These are phyloP conservation scores for Hygrocybe coccinea DNA, from an alignment of 768 basidiomycete species.

Conservation along the genomic window DNA sequence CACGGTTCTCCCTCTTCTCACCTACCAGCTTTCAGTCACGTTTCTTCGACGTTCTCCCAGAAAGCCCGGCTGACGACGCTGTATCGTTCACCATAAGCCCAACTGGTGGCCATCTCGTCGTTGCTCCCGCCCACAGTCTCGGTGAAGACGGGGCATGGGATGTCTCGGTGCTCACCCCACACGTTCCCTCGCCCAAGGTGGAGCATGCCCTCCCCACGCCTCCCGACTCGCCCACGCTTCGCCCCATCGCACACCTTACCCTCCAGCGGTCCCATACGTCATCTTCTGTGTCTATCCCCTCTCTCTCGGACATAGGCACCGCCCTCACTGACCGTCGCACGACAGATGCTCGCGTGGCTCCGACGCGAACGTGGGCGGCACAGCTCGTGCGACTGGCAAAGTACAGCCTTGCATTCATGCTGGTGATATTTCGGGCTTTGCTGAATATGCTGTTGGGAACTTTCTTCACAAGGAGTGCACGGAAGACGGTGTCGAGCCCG, in stretches of 20 bases:
- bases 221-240: conserved; percentile 34
- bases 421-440: neutral
- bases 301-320: conserved; percentile 9
- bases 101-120: conserved; percentile 26
- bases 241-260: conserved; percentile 16
- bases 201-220: conserved; percentile 32
- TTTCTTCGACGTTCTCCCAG: conserved; percentile 12
- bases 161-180: conserved; percentile 32
- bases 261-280: conserved; percentile 2
- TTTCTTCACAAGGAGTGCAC: neutral
- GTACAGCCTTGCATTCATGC: neutral
- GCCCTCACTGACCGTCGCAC: neutral
- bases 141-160: conserved; percentile 22
- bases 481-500: neutral
- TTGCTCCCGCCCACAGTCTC: conserved; percentile 26
- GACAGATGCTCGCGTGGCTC: neutral
- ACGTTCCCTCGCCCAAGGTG: conserved; percentile 12
- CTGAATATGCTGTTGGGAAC: neutral
- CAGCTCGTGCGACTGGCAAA: neutral
- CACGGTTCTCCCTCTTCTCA: conserved; percentile 17
- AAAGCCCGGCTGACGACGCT: conserved; percentile 5
- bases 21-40: conserved; percentile 8
- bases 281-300: conserved; percentile 13
- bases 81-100: conserved; percentile 22
- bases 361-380: neutral